phyloP scores from a whole-genome alignment of 1,284 basidiomycete species.

The Mycena sp. region DNA sequence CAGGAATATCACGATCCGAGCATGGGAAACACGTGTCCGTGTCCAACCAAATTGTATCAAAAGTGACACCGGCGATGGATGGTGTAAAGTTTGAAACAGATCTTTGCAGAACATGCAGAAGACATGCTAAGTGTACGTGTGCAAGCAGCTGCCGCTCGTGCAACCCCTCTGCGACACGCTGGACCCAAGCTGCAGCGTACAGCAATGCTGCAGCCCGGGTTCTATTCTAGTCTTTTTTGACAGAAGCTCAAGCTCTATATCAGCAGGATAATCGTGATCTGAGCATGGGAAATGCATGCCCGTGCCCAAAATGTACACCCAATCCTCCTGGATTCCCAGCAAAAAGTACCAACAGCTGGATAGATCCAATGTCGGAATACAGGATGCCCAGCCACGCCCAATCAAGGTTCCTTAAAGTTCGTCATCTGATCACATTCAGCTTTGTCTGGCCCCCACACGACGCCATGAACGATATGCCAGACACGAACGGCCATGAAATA shows the following conservation, averaged over 20 bases:
- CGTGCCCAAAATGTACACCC: conserved; percentile 13
- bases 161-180: conserved; percentile 9
- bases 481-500: too few species aligned
- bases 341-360: too few species aligned
- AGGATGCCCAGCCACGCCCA: too few species aligned
- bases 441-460: too few species aligned
- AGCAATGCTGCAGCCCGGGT: background rate
- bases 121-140: conserved; percentile 8
- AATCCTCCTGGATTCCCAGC: too few species aligned
- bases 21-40: conserved; percentile 11
- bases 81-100: conserved; percentile 11
- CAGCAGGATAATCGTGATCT: background rate
- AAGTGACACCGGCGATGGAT: background rate
- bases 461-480: too few species aligned
- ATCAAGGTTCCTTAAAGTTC: too few species aligned
- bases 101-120: conserved; percentile 11
- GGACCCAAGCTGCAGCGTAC: background rate
- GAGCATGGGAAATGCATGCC: conserved; percentile 15
- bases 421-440: too few species aligned
- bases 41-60: too few species aligned
- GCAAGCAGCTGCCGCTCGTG: background rate
- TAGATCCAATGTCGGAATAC: too few species aligned
- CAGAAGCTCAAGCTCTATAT: too few species aligned
- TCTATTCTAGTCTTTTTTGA: background rate
- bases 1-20: background rate